Conservation (phyloP, 2,329 filamentous ascomycete genomes). For the Neofusicoccum sp. region DNA sequence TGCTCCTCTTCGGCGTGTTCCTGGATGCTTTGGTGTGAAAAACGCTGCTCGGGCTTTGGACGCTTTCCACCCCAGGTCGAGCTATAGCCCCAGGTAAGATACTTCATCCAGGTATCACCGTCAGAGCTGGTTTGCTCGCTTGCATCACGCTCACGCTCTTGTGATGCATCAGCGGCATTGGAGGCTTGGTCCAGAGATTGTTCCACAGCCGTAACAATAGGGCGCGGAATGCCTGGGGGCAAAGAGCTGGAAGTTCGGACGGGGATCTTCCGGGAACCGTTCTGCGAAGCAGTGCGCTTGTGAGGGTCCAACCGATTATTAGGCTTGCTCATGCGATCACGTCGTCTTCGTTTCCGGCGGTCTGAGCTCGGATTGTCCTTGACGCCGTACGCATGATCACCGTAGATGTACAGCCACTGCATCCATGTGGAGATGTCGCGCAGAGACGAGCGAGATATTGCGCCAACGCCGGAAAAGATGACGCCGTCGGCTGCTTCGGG, state of each 20-base stretch:
- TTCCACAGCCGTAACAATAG: slow-evolving; percentile 47
- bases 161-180: slow-evolving; percentile 30
- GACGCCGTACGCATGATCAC: slow-evolving; percentile 80
- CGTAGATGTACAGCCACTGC: slow-evolving; percentile 82
- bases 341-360: slow-evolving; percentile 51
- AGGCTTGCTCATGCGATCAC: slow-evolving; percentile 30
- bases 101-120: slow-evolving; percentile 51
- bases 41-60: background rate
- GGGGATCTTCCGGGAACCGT: background rate
- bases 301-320: background rate
- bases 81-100: slow-evolving; percentile 50
- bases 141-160: slow-evolving; percentile 9
- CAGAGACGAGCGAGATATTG: slow-evolving; percentile 68
- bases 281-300: background rate
- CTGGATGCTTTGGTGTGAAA: background rate
- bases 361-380: slow-evolving; percentile 72
- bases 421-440: slow-evolving; percentile 79
- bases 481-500: slow-evolving; percentile 75
- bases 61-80: slow-evolving; percentile 33
- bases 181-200: slow-evolving; percentile 45
- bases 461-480: slow-evolving; percentile 79
- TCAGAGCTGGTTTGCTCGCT: slow-evolving; percentile 26
- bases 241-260: slow-evolving; percentile 10
- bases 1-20: background rate
- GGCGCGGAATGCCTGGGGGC: slow-evolving; percentile 45